Conservation (phyloP, 139 green algal genomes). For the Chlorella sp. region DNA sequence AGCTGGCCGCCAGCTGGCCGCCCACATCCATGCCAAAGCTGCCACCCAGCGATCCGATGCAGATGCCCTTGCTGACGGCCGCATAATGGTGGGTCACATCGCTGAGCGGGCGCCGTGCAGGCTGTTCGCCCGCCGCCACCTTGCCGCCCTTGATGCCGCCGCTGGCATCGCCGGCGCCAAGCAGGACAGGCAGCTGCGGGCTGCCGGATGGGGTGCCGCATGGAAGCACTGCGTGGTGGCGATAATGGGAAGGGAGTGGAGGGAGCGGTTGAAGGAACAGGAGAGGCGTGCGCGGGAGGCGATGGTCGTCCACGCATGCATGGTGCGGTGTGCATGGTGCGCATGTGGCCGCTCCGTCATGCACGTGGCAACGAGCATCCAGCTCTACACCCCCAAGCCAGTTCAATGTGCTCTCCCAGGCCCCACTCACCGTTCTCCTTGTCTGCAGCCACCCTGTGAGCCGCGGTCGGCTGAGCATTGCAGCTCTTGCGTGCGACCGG, state of each 20-base stretch:
- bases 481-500: background rate
- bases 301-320: no score
- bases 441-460: background rate
- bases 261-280: no score
- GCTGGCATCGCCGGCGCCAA: no score
- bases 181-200: background rate
- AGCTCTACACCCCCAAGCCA: no score
- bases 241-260: no score
- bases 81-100: slow-evolving; percentile 15
- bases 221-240: slow-evolving; percentile 8
- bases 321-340: no score
- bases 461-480: background rate
- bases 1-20: background rate
- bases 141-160: background rate
- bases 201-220: background rate
- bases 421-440: slow-evolving; percentile 23
- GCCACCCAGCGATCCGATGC: slow-evolving; percentile 5
- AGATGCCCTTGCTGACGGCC: background rate
- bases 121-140: background rate
- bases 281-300: background rate
- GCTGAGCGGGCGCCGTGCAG: background rate
- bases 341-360: no score
- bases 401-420: no score
- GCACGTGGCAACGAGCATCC: no score
- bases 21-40: background rate